A percentile compares a stretch with the other conserved stretches of the same genome.
These are phyloP conservation scores for Wolfiporia cocos DNA, from an alignment of 1,284 basidiomycete genomes.

Conservation along the genomic window DNA sequence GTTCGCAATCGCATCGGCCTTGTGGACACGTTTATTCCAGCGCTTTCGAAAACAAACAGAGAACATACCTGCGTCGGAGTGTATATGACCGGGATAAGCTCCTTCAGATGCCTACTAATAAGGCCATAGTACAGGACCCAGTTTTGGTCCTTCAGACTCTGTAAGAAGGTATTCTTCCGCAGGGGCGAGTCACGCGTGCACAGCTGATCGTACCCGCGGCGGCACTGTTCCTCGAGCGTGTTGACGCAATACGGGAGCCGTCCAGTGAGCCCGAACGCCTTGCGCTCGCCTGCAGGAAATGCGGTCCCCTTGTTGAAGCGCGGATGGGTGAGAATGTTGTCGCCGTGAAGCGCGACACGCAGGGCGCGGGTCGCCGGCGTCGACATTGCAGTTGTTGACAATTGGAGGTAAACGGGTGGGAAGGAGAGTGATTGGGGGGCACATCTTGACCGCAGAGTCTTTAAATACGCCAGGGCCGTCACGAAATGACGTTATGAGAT, in stretches of 20 bases:
- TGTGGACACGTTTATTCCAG: neutral
- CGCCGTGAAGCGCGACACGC: constrained; percentile 52
- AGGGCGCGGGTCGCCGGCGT: constrained; percentile 20
- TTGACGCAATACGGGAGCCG: constrained; percentile 74
- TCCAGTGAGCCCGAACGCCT: constrained; percentile 67
- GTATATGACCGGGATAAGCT: constrained; percentile 76
- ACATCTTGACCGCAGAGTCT: neutral
- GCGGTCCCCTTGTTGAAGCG: constrained; percentile 71
- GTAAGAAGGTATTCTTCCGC: constrained; percentile 66
- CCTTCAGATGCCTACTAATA: constrained; percentile 60
- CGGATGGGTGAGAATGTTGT: constrained; percentile 55
- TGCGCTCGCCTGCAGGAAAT: constrained; percentile 63
- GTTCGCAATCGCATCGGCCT: constrained; percentile 75
- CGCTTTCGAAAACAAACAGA: neutral
- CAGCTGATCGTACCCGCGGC: constrained; percentile 68
- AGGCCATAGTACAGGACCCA: constrained; percentile 72
- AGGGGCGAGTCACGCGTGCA: constrained; percentile 40
- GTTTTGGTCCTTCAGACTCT: constrained; percentile 71
- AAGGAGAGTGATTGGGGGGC: neutral
- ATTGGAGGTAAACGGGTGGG: neutral
- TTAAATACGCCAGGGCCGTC: neutral
- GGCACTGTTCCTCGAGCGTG: constrained; percentile 70
- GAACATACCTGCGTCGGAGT: constrained; percentile 57
- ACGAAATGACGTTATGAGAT: no score
- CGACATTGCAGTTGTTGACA: constrained; percentile 12